Evolutionary conservation across 495 filamentous ascomycete genomes (phyloP).

Genomic region (Penicillium waksmanii): DNA sequence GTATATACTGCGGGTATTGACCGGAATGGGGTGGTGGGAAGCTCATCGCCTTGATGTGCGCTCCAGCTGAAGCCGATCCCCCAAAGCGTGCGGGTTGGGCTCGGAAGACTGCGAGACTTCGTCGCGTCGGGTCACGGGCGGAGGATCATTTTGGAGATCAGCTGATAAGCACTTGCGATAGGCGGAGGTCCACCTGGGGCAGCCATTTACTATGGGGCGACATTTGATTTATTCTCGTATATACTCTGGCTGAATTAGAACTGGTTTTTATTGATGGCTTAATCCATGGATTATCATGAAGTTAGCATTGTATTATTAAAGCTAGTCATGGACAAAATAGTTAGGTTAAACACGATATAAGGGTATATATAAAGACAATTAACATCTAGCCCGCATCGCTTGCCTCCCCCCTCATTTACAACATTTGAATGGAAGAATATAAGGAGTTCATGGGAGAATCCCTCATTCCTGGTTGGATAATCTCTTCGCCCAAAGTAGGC

Average conservation of each 20-base stretch:
- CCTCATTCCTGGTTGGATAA: slow-evolving; percentile 42
- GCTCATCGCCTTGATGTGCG: slow-evolving; percentile 50
- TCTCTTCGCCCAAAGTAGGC: slow-evolving; percentile 41
- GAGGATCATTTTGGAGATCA: slow-evolving; percentile 35
- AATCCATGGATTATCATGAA: no score
- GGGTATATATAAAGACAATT: neutral
- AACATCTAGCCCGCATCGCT: no score
- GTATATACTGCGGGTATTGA: slow-evolving; percentile 42
- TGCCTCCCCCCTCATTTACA: slow-evolving; percentile 18
- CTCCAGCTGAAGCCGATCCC: slow-evolving; percentile 26
- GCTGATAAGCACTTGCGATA: slow-evolving; percentile 28
- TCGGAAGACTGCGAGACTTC: slow-evolving; percentile 14
- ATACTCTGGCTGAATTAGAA: no score
- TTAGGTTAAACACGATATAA: no score
- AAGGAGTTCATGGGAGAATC: slow-evolving; percentile 42
- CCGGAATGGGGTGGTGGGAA: slow-evolving; percentile 51
- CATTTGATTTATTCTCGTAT: no score
- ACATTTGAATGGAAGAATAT: slow-evolving; percentile 44
- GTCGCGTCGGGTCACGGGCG: slow-evolving; percentile 42
- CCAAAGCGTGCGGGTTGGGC: slow-evolving; percentile 15
- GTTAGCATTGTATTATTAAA: no score
- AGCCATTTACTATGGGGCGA: no score
- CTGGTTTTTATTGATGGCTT: no score
- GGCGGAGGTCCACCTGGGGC: neutral
- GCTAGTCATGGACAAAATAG: no score